Percentiles rank a stretch among this genome's conserved stretches.
These are phyloP conservation scores for Saccharomyces paradoxus DNA, from an alignment of 805 yeast species.

Conservation along the genomic window DNA sequence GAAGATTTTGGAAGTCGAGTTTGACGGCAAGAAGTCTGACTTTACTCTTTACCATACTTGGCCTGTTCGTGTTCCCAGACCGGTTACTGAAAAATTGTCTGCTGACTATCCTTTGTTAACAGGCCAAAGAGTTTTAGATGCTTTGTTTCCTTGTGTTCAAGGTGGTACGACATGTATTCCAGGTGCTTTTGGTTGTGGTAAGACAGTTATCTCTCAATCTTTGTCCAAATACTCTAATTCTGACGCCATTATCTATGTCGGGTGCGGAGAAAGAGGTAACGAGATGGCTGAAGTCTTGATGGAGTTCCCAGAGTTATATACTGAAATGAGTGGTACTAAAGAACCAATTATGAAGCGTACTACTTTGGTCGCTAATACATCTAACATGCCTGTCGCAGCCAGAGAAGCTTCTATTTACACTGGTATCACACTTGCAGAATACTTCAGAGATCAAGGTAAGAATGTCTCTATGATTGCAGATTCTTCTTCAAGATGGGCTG, in stretches of 20 bases:
- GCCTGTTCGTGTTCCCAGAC: constrained; percentile 99
- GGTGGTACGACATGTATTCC: constrained; percentile 99
- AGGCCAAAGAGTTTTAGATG: constrained; percentile 97
- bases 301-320: constrained; percentile 97
- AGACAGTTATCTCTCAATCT: constrained; percentile 96
- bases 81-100: constrained; percentile 86
- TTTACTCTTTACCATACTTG: constrained; percentile 97
- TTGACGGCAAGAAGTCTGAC: constrained; percentile 71
- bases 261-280: constrained; percentile 95
- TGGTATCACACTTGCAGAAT: constrained; percentile 97
- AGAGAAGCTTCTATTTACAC: constrained; percentile 99
- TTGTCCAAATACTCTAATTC: constrained; percentile 96
- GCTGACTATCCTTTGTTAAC: constrained; percentile 94
- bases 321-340: constrained; percentile 84
- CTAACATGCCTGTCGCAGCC: constrained; percentile 99
- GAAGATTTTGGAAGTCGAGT: constrained; percentile 85
- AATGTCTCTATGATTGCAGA: constrained; percentile 99
- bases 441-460: constrained; percentile 99
- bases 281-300: constrained; percentile 99
- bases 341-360: constrained; percentile 99
- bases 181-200: constrained; percentile 99
- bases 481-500: constrained; percentile 99
- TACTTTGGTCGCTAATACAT: constrained; percentile 94
- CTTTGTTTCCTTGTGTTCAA: constrained; percentile 97
- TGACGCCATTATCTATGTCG: constrained; percentile 91